Percentiles rank a stretch among this genome's conserved stretches.
These are phyloP conservation scores for Scenedesmus sp. DNA, from an alignment of 163 green algal species.

Conservation along the genomic window DNA sequence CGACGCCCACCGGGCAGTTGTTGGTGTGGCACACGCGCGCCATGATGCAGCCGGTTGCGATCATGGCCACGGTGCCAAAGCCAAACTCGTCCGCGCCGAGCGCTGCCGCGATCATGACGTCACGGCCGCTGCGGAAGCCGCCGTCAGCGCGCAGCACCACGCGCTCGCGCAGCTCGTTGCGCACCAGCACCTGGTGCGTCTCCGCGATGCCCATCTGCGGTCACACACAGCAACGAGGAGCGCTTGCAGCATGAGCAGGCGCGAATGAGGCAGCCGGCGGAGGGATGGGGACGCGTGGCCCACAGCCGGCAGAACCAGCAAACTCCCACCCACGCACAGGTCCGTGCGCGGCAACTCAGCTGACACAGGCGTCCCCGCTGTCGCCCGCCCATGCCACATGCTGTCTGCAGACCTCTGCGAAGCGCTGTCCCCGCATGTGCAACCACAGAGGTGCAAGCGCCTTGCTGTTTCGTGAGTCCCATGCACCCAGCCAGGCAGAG, in stretches of 20 bases:
- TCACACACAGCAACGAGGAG: not conserved
- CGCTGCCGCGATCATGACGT: slow-evolving; percentile 93
- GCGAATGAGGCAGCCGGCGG: no score
- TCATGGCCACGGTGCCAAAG: slow-evolving; percentile 99
- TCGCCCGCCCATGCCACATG: no score
- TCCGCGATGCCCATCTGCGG: slow-evolving; percentile 56
- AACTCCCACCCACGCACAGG: no score
- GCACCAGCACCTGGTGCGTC: slow-evolving; percentile 88
- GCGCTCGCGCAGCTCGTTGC: slow-evolving; percentile 95
- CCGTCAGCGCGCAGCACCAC: slow-evolving; percentile 96
- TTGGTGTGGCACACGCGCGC: slow-evolving; percentile 99
- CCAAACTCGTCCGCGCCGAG: slow-evolving; percentile 97
- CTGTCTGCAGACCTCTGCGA: no score
- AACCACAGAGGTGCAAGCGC: slow-evolving; percentile 71
- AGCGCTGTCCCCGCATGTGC: no score
- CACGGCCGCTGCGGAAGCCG: slow-evolving; percentile 91
- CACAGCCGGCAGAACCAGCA: no score
- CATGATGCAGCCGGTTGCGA: slow-evolving; percentile 99
- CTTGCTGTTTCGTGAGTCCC: not conserved
- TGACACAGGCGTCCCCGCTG: no score
- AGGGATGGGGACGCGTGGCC: no score
- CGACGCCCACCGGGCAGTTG: slow-evolving; percentile 99
- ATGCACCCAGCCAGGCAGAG: not conserved
- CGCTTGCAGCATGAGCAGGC: no score
- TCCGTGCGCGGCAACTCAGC: no score